These are phyloP conservation scores for Spergularia azorica DNA, from an alignment of 179 eudicot genomes.

Conservation along the genomic window DNA sequence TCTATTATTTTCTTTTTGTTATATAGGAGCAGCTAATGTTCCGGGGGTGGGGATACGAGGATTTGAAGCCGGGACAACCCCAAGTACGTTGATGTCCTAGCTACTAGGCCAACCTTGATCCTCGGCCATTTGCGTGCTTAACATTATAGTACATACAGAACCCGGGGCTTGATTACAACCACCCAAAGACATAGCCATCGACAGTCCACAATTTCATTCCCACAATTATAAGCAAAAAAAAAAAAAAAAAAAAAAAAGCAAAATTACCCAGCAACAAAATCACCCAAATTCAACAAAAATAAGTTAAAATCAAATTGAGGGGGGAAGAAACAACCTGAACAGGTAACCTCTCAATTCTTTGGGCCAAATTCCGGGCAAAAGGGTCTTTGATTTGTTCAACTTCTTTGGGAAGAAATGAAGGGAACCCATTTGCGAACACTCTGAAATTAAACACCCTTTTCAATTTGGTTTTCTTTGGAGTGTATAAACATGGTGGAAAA, in stretches of 20 bases:
- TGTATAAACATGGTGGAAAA: conserved; percentile 8
- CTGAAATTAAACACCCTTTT: conserved; percentile 14
- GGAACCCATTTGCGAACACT: conserved; percentile 48
- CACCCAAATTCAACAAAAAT: not conserved
- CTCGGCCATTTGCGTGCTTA: too few relatives aligned
- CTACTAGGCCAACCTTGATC: too few relatives aligned
- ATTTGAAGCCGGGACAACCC: too few relatives aligned
- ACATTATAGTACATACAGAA: too few relatives aligned
- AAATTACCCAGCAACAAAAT: not conserved
- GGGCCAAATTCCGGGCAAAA: conserved; percentile 61
- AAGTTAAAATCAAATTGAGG: not conserved
- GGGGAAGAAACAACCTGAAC: conserved; percentile 39
- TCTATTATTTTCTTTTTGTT: too few relatives aligned
- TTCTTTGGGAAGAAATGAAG: conserved; percentile 64
- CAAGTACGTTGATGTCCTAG: too few relatives aligned
- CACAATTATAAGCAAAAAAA: not conserved
- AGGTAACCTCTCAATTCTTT: conserved; percentile 61
- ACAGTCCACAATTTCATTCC: too few relatives aligned
- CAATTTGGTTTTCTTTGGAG: conserved; percentile 13
- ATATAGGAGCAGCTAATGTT: too few relatives aligned
- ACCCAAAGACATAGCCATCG: too few relatives aligned
- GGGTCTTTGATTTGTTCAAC: conserved; percentile 56
- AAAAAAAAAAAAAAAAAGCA: not conserved
- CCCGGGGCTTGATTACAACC: too few relatives aligned
- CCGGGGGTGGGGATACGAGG: too few relatives aligned